phyloP scores from a whole-genome alignment of 441 rosid genomes.

The Populus hybrid region DNA sequence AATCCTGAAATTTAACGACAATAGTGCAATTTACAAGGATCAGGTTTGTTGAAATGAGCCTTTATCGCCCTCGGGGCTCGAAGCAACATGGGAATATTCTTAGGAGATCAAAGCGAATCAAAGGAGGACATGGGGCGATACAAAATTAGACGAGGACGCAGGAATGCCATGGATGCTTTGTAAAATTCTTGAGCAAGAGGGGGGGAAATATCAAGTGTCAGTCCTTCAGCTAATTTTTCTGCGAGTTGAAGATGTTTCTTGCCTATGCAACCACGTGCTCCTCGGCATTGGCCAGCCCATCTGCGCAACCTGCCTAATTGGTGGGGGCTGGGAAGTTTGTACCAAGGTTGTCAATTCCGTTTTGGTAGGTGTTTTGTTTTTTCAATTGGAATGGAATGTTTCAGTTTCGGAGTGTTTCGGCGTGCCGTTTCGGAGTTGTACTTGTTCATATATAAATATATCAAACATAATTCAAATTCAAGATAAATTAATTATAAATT shows the following conservation, averaged over 20 bases:
- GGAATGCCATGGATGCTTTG: not conserved
- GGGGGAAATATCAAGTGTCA: not conserved
- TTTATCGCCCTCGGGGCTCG: not conserved
- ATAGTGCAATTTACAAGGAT: not conserved
- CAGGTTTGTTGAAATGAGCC: too few species aligned
- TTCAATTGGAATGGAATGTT: too few species aligned
- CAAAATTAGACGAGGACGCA: too few species aligned
- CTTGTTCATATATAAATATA: too few species aligned
- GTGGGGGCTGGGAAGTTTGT: too few species aligned
- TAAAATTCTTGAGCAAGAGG: too few species aligned
- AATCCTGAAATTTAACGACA: not conserved
- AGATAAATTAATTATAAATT: too few species aligned
- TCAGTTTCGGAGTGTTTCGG: too few species aligned
- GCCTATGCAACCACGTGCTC: conserved; percentile 36
- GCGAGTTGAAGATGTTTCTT: conserved; percentile 11
- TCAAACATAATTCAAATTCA: too few species aligned
- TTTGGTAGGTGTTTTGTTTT: too few species aligned
- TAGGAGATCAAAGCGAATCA: not conserved
- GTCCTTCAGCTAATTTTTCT: conserved; percentile 15
- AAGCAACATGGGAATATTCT: not conserved
- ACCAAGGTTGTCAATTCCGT: too few species aligned
- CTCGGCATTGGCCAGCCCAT: conserved; percentile 9
- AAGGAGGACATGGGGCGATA: not conserved
- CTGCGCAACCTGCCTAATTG: conserved; percentile 8
- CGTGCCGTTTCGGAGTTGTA: too few species aligned